Base-by-base conservation (phyloP, 306 rosid genomes). In the Sicyos edulis region DNA sequence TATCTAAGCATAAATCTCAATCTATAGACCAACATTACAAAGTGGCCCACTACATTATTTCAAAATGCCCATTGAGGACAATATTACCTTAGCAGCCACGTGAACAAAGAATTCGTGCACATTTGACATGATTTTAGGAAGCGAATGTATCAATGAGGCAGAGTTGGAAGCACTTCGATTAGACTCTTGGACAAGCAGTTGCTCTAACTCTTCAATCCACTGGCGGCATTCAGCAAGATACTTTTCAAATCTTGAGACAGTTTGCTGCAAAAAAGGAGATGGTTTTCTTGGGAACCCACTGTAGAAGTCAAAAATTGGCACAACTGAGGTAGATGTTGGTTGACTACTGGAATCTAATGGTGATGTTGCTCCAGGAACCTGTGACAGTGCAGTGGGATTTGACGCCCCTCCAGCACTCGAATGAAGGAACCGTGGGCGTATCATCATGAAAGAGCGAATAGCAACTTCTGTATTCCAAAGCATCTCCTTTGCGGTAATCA, bases 191-290 rank as follows among this genome's bases (percentile, higher is more conserved):
- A 85, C 82, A 61, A 95, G 95, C 62, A 91, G 75, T 78, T 91
- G 99, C 90, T 95, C 99, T 78, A 95, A 79, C 79, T 95, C 99
- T 83, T 87, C 96, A 83, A 95, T 84, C 91, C 91, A 91, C 79
- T 91, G 97, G 73, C 82, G 88, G 76, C 99, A 91, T 81, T 87
- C 95, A 69, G 81, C 74, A 37, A 91, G 79, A 82, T 89, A 84
- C 83, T 89, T 95, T 77, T 95, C 99, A 79, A 95, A 95, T 84
- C 99, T 87, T 61, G 74, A 84, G 82, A 95, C 72, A 60, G 99
- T 87, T 80, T 91, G 91, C 83, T 82, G 88, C 74, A 95, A 76
- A 88, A 91, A 95, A 7, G 91, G 97, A 0, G 97, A 91, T 16
- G 99, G 99, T 79, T 95, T 95, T 82, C 72, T 89, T 17, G 99